Evolutionary conservation across 352 stramenopile genomes (phyloP), one percentile per base, ranked within the genome.

Genomic region (Phytophthora meadii): DNA sequence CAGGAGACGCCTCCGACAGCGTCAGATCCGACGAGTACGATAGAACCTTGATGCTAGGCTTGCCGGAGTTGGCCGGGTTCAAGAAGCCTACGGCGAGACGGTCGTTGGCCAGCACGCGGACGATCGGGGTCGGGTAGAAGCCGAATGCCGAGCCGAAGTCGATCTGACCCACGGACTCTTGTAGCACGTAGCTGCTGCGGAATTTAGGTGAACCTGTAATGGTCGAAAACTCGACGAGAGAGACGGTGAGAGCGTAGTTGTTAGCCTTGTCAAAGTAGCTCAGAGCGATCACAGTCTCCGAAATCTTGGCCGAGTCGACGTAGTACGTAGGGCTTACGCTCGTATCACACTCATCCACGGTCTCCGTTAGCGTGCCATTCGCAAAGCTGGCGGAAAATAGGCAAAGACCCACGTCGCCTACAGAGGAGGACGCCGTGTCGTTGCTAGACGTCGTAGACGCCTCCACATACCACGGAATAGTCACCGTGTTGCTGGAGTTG

Each of bases 161-260:
- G 36, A 85, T 89, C 8, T 75, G 51, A 17, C 85, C 85, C 4
- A 73, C 68, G 39, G 81, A 85, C 27, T 88, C 76, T 8, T 79
- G 61, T 12, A 94, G 48, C n/a, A 92, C 79, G 68, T 85, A 92
- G 49, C 79, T 78, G 61, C 74, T 70, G 45, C 85, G 85, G 82
- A 93, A 93, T 46, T 79, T 89, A 1, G 84, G 77, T 15, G 65
- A 58, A 32, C 76, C 68, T 19, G 70, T 81, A 58, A 89, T 75
- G 2, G 68, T 39, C 17, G 81, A 90, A 70, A 90, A 89, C 70
- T 89, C 78, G 53, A 90, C 83, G 9, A 81, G 79, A 11, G 74
- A 78, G 22, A 94, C 57, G 6, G 85, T 94, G 10, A 94, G 69
- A 32, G 82, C 85, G 61, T 89, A 90, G 63, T 90, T 89, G 80